phyloP scores from a whole-genome alignment of 768 basidiomycete genomes.

The Russula sp. region DNA sequence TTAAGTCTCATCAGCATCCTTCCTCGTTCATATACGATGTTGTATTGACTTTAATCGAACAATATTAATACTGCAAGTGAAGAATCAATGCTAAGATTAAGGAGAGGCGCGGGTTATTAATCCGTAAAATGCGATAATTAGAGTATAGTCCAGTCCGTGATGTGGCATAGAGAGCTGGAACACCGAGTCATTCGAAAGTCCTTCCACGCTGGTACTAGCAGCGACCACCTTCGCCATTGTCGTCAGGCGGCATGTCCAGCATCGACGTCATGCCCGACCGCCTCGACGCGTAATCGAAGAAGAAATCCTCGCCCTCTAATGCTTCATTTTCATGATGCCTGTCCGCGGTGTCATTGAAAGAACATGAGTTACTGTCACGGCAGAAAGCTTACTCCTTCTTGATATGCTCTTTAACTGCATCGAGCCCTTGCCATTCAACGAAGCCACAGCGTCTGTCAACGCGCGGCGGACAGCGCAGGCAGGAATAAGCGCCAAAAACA shows the following conservation, averaged over 20 bases:
- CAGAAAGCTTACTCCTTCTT: background rate
- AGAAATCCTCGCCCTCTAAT: conserved; percentile 6
- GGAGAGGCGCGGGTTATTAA: background rate
- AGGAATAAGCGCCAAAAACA: background rate
- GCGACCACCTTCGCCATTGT: background rate
- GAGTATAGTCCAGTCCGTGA: background rate
- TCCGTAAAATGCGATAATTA: background rate
- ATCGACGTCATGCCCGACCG: background rate
- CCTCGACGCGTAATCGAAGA: conserved; percentile 1
- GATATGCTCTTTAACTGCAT: background rate
- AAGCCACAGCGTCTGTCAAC: background rate
- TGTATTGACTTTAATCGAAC: no score
- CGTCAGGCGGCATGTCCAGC: background rate
- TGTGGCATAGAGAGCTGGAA: background rate
- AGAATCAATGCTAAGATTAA: background rate
- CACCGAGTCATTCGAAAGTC: background rate
- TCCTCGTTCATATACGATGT: background rate
- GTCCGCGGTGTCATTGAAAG: background rate
- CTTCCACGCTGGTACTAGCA: background rate
- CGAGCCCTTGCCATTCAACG: conserved; percentile 1
- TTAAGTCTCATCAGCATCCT: no score
- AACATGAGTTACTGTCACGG: background rate
- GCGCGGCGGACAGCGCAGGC: conserved; percentile 3
- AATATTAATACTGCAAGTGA: background rate
- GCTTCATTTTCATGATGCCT: conserved; percentile 1